Evolutionary conservation across 1,284 basidiomycete species (phyloP), one percentile per base, ranked within the genome.

Genomic region (Sanghuangporus weigelae): DNA sequence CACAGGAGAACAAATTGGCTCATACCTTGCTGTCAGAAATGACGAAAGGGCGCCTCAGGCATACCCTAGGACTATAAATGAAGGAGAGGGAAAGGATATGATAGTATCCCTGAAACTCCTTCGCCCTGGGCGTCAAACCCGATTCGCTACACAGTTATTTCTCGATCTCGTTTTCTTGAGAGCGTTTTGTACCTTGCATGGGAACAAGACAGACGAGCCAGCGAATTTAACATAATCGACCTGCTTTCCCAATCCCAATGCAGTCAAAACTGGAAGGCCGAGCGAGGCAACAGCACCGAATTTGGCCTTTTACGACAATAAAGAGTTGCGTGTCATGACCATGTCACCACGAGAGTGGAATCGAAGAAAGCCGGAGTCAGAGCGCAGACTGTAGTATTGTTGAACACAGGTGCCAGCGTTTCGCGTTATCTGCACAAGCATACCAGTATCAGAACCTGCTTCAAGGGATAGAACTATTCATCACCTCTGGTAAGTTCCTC

Each of bases 31-130:
- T 60, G 40, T 60, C 63, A 21, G 59, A 58, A 3, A 60, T 36
- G 3, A 58, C 63, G 53, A 64, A 64, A 6, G 51, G 58, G 16
- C 57, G 57, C n/a, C 63, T 60, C n/a, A 65, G 48, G 49, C 63
- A 62, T 21, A 38, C 62, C 44, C 63, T 23, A n/a, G 59, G 60
- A 1, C 63, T 60, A 53, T 65, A 53, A 16, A 61, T 54, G 51
- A 65, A 65, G 8, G 63, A 40, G 3, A 65, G 55, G 16, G 63
- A 40, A 7, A 65, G 55, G 16, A 62, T 38, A 56, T 65, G 59
- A 38, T 62, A 55, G 31, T 58, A 65, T 10, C 63, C 60, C 2
- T 54, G 48, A 23, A 62, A 5, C 35, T 59, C 39, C 23, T 44
- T 65, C 21, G 48, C 55, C 53, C 39, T 61, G 5, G 39, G 5